A percentile compares a stretch with the other conserved stretches of the same genome.
phyloP scores from a whole-genome alignment of 1,284 basidiomycete species.

The Cutaneotrichosporon spelunceum region DNA sequence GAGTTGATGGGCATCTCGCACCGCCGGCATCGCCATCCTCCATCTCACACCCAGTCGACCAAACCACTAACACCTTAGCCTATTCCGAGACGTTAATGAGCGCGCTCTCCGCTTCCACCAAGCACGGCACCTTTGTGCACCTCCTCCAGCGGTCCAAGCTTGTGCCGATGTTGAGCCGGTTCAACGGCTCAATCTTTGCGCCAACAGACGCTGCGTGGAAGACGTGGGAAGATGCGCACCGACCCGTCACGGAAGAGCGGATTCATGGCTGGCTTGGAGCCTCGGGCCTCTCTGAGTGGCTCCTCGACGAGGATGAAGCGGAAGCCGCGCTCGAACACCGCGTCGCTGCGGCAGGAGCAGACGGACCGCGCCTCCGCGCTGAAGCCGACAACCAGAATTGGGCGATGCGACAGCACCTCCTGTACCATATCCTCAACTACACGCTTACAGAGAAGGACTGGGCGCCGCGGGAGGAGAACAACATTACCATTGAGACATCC shows the following conservation, averaged over 20 bases:
- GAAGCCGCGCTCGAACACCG: slow-evolving; percentile 1
- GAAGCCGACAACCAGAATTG: slow-evolving; percentile 67
- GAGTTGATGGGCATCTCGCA: background rate
- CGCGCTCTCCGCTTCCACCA: slow-evolving; percentile 66
- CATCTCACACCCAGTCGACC: slow-evolving; percentile 1
- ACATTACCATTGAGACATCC: slow-evolving; percentile 56
- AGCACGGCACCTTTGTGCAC: slow-evolving; percentile 73
- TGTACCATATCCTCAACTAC: slow-evolving; percentile 92
- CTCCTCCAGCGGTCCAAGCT: slow-evolving; percentile 83
- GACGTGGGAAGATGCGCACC: slow-evolving; percentile 42
- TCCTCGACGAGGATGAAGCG: slow-evolving; percentile 9
- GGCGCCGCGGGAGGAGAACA: slow-evolving; percentile 23
- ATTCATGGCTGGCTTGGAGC: slow-evolving; percentile 35
- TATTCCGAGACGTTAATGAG: slow-evolving; percentile 63
- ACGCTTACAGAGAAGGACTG: slow-evolving; percentile 56
- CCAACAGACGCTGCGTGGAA: slow-evolving; percentile 87
- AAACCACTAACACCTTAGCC: background rate
- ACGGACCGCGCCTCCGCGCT: slow-evolving; percentile 21
- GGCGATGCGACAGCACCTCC: slow-evolving; percentile 77
- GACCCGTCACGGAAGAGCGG: slow-evolving; percentile 18
- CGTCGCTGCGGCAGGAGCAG: slow-evolving; percentile 26
- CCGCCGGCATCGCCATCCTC: slow-evolving; percentile 15
- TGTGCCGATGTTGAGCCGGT: slow-evolving; percentile 83
- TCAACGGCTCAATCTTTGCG: slow-evolving; percentile 84
- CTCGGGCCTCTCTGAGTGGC: slow-evolving; percentile 38